These are phyloP conservation scores for Sclerotinia subarctica DNA, from an alignment of 2,329 filamentous ascomycete species.

Conservation along the genomic window DNA sequence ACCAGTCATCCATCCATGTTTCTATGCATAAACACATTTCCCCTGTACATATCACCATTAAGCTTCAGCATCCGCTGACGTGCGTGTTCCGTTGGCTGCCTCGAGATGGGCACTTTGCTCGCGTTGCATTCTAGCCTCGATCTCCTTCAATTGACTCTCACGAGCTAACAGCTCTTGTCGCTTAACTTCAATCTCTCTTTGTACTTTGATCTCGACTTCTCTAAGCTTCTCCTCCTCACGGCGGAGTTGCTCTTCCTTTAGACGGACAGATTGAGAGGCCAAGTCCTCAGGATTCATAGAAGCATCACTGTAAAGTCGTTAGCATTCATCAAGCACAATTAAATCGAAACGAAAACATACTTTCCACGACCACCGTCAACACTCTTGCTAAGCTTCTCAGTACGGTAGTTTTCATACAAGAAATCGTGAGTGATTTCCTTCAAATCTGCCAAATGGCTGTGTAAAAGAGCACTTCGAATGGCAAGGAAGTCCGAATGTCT, in stretches of 20 bases:
- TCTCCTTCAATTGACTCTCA: conserved; percentile 97
- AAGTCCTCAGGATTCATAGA: conserved; percentile 98
- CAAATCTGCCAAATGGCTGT: conserved; percentile 95
- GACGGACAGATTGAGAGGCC: conserved; percentile 91
- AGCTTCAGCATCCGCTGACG: conserved; percentile 30
- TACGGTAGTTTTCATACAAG: conserved; percentile 99
- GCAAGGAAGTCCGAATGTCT: conserved; percentile 98
- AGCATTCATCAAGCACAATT: conserved; percentile 37
- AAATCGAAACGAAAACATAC: conserved; percentile 56
- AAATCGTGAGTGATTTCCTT: conserved; percentile 99
- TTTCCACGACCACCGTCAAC: conserved; percentile 84
- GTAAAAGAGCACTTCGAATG: conserved; percentile 91
- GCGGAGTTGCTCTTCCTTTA: conserved; percentile 99
- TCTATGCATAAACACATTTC: conserved; percentile 23
- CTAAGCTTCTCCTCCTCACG: conserved; percentile 99
- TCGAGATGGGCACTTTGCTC: conserved; percentile 60
- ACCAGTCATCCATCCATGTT: conserved; percentile 24
- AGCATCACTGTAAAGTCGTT: conserved; percentile 56
- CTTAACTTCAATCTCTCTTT: conserved; percentile 99
- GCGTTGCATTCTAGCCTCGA: conserved; percentile 94
- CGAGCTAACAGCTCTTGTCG: conserved; percentile 95
- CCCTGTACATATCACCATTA: conserved; percentile 25
- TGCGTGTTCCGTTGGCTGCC: conserved; percentile 36
- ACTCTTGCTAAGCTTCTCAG: conserved; percentile 99
- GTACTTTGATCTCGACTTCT: conserved; percentile 99